Evolutionary conservation across 2,329 filamentous ascomycete species (phyloP), one percentile per base, ranked within the genome.

Genomic region (Leptographium galeiforme): DNA sequence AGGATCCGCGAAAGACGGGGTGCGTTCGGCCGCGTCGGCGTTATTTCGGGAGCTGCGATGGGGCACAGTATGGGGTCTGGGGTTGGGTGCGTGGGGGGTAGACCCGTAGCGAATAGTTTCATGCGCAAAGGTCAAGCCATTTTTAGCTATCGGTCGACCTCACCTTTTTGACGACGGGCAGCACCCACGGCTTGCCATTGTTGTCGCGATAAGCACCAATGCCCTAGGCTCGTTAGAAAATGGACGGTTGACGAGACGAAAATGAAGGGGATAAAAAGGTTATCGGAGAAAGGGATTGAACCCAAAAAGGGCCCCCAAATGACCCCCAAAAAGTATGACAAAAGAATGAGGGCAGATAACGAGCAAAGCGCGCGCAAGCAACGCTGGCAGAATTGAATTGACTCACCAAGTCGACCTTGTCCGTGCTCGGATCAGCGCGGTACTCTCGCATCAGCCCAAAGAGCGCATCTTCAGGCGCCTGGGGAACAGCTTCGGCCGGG

Each of bases 81-180:
- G 54, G 54, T 40, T 47, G 46, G 41, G 39, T 13, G 49, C 30
- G 30, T n/a, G 49, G 49, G 49, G 49, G 47, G 16, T 5, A 48
- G 19, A 36, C 33, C 46, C 33, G 33, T 18, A 53, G 56, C 57
- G 56, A 58, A 58, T 58, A 45, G 52, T 48, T 50, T 55, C 45
- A 39, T 13, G n/a, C 33, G 25, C 41, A 56, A 58, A 56, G 50
- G 55, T 56, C 41, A 57, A 48, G 50, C 39, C 44, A 36, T 49
- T 54, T 50, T 44, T 48, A 34, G 19, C 16, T 33, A 18, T 56
- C 25, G 25, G 25, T 25, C 34, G 2, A 36, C 61, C 73, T 65
- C 73, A 95, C 91, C 87, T 95, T 94, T 73, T 89, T 94, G 57
- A 97, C 91, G 2, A 97, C 91, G 19, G 93, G 91, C 58, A 98